Conservation (phyloP, 176 grass and related monocot species). For the Metroxylon sagu region DNA sequence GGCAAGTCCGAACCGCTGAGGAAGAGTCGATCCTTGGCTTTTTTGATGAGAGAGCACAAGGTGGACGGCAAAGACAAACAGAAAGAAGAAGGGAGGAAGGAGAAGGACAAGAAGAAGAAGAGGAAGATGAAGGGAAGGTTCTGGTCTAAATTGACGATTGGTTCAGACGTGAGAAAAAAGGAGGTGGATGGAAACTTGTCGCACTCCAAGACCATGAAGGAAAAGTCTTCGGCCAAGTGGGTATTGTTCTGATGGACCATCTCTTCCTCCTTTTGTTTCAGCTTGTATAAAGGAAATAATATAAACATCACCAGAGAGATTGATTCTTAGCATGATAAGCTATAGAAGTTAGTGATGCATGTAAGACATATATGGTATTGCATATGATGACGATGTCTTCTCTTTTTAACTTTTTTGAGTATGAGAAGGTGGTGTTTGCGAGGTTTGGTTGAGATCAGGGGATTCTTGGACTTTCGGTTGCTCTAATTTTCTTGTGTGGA, state of each 20-base stretch:
- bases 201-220: conserved; percentile 79
- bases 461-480: no score
- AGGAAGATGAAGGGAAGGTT: conserved; percentile 73
- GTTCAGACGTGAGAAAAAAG: conserved; percentile 36
- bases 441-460: no score
- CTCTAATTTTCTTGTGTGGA: no score
- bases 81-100: background rate
- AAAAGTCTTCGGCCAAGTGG: conserved; percentile 67
- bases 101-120: conserved; percentile 38
- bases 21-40: conserved; percentile 25
- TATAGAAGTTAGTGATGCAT: no score
- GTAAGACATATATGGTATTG: no score
- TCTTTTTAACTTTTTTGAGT: no score
- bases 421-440: no score
- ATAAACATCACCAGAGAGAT: no score
- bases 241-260: conserved; percentile 40
- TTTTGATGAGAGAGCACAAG: conserved; percentile 4
- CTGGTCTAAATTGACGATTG: conserved; percentile 54
- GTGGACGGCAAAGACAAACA: background rate
- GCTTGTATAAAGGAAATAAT: no score
- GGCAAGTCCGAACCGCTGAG: background rate
- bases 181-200: conserved; percentile 31
- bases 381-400: no score
- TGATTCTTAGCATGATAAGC: no score
- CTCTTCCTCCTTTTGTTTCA: no score